These are phyloP conservation scores for Pseudodiploospora longispora DNA, from an alignment of 2,329 filamentous ascomycete species.

Conservation along the genomic window DNA sequence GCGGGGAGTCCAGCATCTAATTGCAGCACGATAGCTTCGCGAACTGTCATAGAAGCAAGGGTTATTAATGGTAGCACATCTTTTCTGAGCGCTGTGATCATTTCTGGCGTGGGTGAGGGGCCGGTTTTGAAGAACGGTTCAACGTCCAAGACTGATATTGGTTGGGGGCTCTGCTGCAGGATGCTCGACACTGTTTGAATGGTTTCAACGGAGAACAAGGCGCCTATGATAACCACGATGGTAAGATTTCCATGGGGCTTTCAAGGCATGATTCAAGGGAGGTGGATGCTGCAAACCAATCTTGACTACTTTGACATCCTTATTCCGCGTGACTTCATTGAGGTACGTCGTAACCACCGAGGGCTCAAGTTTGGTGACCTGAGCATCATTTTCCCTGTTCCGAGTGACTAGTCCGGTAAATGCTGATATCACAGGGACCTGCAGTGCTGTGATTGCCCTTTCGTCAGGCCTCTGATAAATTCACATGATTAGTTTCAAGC, in stretches of 20 bases:
- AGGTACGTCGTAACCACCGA: not conserved
- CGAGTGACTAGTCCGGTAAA: not conserved
- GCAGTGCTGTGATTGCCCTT: slow-evolving; percentile 1
- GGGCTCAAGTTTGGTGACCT: not conserved
- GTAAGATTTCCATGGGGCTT: not conserved
- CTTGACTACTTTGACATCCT: not conserved
- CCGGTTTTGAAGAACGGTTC: slow-evolving; percentile 7
- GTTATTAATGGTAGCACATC: slow-evolving; percentile 4
- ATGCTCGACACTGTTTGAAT: not conserved
- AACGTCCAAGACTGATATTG: slow-evolving; percentile 2
- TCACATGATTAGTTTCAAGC: not conserved
- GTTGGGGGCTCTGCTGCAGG: slow-evolving; percentile 1
- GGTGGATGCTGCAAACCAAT: not conserved
- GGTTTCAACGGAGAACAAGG: slow-evolving; percentile 1
- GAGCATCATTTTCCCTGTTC: not conserved
- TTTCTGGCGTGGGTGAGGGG: slow-evolving; percentile 1
- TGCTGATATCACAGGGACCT: not conserved
- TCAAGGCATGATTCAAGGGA: not conserved
- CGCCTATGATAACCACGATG: not conserved
- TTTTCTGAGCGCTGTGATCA: slow-evolving; percentile 2
- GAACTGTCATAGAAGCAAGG: slow-evolving; percentile 4
- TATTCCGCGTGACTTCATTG: not conserved
- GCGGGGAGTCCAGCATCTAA: slow-evolving; percentile 1
- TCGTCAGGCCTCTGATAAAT: slow-evolving; percentile 3
- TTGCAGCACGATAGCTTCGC: slow-evolving; percentile 4